Conservation (phyloP, 192 early-diverging fungal species). For the Backusella liffmaniae region DNA sequence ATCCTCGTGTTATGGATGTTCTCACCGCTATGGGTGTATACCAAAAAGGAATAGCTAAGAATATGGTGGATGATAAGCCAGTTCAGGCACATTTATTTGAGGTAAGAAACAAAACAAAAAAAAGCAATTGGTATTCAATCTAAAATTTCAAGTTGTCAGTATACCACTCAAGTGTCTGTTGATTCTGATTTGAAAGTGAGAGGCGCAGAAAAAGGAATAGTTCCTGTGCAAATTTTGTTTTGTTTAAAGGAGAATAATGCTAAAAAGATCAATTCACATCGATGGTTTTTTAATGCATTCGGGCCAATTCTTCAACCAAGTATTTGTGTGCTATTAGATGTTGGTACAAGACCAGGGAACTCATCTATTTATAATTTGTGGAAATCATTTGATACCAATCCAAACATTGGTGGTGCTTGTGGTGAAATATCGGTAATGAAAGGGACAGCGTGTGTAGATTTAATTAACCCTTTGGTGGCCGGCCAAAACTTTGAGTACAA, state of each 20-base stretch:
- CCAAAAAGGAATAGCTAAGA: slow-evolving; percentile 69
- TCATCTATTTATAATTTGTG: slow-evolving; percentile 90
- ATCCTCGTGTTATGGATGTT: slow-evolving; percentile 70
- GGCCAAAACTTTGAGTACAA: slow-evolving; percentile 99
- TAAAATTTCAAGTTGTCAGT: slow-evolving; percentile 34
- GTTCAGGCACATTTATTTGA: slow-evolving; percentile 88
- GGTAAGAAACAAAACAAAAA: slow-evolving; percentile 12
- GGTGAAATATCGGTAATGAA: slow-evolving; percentile 90
- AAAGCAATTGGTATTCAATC: neutral
- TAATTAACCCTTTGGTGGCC: slow-evolving; percentile 88
- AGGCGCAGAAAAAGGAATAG: slow-evolving; percentile 66
- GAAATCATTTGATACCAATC: slow-evolving; percentile 86
- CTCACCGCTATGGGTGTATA: slow-evolving; percentile 82
- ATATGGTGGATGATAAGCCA: slow-evolving; percentile 64
- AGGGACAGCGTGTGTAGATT: slow-evolving; percentile 63
- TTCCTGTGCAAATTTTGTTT: slow-evolving; percentile 89
- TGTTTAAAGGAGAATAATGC: slow-evolving; percentile 92
- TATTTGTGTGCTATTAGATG: slow-evolving; percentile 90
- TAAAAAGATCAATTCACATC: slow-evolving; percentile 94
- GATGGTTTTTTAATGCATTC: slow-evolving; percentile 98
- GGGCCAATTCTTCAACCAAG: slow-evolving; percentile 77
- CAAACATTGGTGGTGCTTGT: slow-evolving; percentile 86
- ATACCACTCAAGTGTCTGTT: slow-evolving; percentile 77
- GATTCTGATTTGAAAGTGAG: slow-evolving; percentile 63
- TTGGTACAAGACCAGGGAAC: slow-evolving; percentile 84